Evolutionary conservation across 78 protist genomes (phyloP), one percentile per base, ranked within the genome.

Genomic region (Dictyostelium capitatum): DNA sequence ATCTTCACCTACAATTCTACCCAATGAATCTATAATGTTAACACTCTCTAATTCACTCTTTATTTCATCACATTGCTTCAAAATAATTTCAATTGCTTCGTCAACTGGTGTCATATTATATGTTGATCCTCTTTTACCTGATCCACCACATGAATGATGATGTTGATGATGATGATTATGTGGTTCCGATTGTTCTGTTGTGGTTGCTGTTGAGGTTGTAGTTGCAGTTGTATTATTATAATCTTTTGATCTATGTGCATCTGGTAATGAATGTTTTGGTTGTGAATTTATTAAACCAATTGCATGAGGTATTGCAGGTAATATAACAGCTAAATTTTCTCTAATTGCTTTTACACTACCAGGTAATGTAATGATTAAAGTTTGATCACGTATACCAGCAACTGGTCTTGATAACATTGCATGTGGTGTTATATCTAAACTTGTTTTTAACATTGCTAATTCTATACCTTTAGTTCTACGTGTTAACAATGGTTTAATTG

Each of bases 341-440:
- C 95, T 47, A 25, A 74, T 89, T 19, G 81, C 95, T 50, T 91
- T 91, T 1, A 79, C 90, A 82, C 95, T 91, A 53, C 95, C 95
- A 20, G 95, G 95, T n/a, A 91, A 25, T 0, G 89, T 91, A 6
- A 91, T 28, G 62, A 91, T 73, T 1, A 91, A 48, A 20, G 95
- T 70, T n/a, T 30, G n/a, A 19, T 43, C 80, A n/a, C 64, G 41
- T 20, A 91, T 91, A 17, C 95, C 95, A 3, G 95, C 79, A 5
- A 80, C 82, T 10, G 91, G 95, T 57, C 95, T 19, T 14, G 80
- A 62, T 4, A 91, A 32, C 85, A 83, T 83, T 23, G 95, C 95
- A 46, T 91, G 95, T 6, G 90, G 79, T 25, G 95, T 91, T 17
- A 79, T 41, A 17, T 67, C 69, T 17, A 91, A 57, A 82, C 89